Evolutionary conservation across 345 rosid species (phyloP).

Genomic region (Corchorus olitorius): DNA sequence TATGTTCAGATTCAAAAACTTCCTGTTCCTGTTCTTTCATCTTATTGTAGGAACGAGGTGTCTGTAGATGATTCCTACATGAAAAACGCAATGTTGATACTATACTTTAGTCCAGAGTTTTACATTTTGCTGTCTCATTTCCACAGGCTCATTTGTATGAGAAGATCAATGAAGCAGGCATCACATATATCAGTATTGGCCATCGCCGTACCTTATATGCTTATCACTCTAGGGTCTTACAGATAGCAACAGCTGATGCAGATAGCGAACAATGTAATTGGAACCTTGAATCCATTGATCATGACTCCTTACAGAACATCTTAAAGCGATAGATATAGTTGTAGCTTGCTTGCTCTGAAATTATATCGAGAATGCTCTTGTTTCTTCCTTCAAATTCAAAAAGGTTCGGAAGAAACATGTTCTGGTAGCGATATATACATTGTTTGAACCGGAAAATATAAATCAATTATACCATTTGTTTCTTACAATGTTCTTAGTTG

Average conservation of each 20-base stretch:
- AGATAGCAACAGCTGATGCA: slow-evolving; percentile 57
- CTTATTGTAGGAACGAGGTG: not conserved
- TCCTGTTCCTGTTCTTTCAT: not conserved
- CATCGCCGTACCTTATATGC: slow-evolving; percentile 70
- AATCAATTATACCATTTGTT: too few species aligned
- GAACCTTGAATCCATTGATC: slow-evolving; percentile 43
- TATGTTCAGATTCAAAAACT: slow-evolving; percentile 28
- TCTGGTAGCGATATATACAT: not conserved
- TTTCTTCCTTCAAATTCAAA: not conserved
- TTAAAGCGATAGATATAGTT: slow-evolving; percentile 30
- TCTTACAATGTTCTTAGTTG: too few species aligned
- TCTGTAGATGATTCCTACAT: not conserved
- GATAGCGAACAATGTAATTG: slow-evolving; percentile 49
- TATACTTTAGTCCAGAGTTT: not conserved
- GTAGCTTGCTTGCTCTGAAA: not conserved
- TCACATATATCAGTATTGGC: slow-evolving; percentile 84
- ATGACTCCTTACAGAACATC: slow-evolving; percentile 29
- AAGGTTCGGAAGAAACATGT: not conserved
- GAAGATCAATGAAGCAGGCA: slow-evolving; percentile 73
- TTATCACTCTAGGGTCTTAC: slow-evolving; percentile 57
- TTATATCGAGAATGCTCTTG: slow-evolving; percentile 6
- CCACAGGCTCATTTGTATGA: slow-evolving; percentile 65
- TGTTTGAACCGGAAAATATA: too few species aligned
- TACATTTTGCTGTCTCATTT: slow-evolving; percentile 14
- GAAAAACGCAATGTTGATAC: not conserved